A percentile compares a stretch with the other conserved stretches of the same genome.
phyloP scores from a whole-genome alignment of 441 rosid genomes.

The Sinapis alba region DNA sequence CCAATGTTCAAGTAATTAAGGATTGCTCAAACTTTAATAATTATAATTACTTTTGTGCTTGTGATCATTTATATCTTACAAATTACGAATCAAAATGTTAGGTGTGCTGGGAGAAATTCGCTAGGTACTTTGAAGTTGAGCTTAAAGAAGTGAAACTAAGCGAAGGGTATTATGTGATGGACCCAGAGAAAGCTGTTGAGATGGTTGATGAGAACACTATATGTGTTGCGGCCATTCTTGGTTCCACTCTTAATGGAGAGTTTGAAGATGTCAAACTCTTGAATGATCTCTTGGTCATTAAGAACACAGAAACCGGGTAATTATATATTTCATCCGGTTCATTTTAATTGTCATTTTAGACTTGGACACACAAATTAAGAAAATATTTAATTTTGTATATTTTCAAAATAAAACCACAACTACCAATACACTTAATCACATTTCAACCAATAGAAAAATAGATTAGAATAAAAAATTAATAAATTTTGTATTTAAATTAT shows the following conservation, averaged over 20 bases:
- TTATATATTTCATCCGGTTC: too few species aligned
- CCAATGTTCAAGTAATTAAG: constrained; percentile 50
- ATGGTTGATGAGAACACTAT: constrained; percentile 96
- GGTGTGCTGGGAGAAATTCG: constrained; percentile 98
- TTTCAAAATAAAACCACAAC: too few species aligned
- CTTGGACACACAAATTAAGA: too few species aligned
- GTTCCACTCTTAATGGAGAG: constrained; percentile 90
- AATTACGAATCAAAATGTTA: background rate
- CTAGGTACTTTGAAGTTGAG: constrained; percentile 92
- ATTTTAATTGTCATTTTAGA: too few species aligned
- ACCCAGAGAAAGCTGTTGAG: constrained; percentile 79
- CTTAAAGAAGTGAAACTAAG: constrained; percentile 84
- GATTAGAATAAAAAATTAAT: too few species aligned
- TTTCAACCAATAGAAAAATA: too few species aligned
- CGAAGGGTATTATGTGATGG: constrained; percentile 92
- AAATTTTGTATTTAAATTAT: too few species aligned
- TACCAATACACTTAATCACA: too few species aligned
- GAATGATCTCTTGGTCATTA: constrained; percentile 65
- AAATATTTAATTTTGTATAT: too few species aligned
- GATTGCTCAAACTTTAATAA: background rate
- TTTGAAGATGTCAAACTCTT: constrained; percentile 88
- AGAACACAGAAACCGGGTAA: constrained; percentile 82
- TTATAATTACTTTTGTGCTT: background rate
- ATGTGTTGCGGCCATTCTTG: constrained; percentile 88
- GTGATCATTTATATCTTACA: background rate